Evolutionary conservation across 257 asterid genomes (phyloP).

Genomic region (Coffea canephora): DNA sequence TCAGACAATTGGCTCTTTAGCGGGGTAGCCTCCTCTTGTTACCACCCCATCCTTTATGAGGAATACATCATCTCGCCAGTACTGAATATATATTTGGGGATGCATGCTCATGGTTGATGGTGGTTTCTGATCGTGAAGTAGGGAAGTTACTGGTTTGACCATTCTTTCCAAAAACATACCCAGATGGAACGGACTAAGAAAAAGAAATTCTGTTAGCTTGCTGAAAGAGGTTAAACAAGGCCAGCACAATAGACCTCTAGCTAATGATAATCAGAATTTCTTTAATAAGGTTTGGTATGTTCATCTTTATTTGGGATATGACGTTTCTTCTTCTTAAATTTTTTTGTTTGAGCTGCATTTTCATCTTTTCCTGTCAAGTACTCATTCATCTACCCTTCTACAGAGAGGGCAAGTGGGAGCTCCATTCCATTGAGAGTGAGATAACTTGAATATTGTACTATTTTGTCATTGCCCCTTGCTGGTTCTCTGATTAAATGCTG

Average conservation of each 20-base stretch:
- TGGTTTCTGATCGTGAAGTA: too few relatives aligned
- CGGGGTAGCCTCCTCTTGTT: too few relatives aligned
- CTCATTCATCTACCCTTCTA: background rate
- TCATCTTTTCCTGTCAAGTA: background rate
- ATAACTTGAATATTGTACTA: slow-evolving; percentile 2
- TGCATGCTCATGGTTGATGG: too few relatives aligned
- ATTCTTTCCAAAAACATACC: background rate
- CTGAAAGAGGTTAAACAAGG: background rate
- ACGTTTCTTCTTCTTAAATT: background rate
- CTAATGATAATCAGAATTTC: too few relatives aligned
- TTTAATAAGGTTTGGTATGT: background rate
- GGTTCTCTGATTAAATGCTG: background rate
- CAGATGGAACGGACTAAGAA: background rate
- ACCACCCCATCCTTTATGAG: too few relatives aligned
- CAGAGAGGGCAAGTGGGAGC: slow-evolving; percentile 99
- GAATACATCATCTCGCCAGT: too few relatives aligned
- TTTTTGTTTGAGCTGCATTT: background rate
- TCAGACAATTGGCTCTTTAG: too few relatives aligned
- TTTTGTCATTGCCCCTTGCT: background rate
- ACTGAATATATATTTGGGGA: too few relatives aligned
- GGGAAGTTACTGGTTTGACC: too few relatives aligned
- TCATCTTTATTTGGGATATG: background rate
- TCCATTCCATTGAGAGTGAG: slow-evolving; percentile 68
- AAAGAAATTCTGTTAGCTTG: background rate
- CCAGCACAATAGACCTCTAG: background rate